Conservation (phyloP, 352 stramenopile genomes). For the Pythium scleroteichum region DNA sequence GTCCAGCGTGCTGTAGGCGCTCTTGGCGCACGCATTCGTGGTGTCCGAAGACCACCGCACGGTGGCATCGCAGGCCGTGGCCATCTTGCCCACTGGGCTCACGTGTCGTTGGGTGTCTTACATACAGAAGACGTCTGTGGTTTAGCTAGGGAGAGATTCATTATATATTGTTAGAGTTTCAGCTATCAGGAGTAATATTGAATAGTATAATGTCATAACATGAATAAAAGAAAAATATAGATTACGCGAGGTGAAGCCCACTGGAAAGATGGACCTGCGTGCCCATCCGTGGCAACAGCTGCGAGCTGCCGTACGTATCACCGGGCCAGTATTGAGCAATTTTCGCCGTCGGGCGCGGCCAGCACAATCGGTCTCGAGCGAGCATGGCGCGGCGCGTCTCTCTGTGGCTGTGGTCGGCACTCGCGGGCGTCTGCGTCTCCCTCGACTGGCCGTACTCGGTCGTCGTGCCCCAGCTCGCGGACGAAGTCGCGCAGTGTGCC, state of each 20-base stretch:
- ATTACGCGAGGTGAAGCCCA: no score
- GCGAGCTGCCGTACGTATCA: no score
- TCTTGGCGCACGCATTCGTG: neutral
- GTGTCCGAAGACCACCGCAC: neutral
- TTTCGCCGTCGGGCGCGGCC: neutral
- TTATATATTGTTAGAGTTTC: no score
- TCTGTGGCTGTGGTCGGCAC: neutral
- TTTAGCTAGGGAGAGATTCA: no score
- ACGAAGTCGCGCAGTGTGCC: neutral
- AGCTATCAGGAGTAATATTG: no score
- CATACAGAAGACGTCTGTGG: neutral
- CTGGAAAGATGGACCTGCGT: no score
- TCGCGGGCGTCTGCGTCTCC: neutral
- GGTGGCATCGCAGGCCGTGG: neutral
- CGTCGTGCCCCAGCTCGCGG: neutral
- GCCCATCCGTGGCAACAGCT: no score
- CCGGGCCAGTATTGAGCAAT: neutral
- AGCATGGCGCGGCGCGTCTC: neutral
- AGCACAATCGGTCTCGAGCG: neutral
- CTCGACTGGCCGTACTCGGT: slow-evolving; percentile 5
- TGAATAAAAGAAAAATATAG: no score
- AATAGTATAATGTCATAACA: no score
- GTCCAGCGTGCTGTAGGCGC: neutral
- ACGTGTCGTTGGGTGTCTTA: neutral
- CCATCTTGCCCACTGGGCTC: neutral